Conservation (phyloP, 1,284 basidiomycete genomes). For the Athelia psychrophila region DNA sequence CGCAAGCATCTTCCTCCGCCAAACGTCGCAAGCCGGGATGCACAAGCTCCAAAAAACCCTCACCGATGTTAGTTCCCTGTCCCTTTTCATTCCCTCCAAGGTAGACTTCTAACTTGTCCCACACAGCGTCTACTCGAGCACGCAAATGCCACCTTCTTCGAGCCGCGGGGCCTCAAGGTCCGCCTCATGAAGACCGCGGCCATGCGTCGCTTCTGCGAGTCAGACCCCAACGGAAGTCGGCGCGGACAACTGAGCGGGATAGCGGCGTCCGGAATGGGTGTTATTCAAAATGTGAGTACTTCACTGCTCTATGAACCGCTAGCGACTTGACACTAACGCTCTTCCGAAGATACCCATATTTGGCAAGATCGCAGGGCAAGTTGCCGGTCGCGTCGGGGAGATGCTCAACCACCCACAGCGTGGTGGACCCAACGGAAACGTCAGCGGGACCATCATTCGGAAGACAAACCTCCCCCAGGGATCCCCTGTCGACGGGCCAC, state of each 20-base stretch:
- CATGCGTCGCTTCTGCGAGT: conserved; percentile 10
- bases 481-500: neutral
- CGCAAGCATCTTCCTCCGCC: conserved; percentile 9
- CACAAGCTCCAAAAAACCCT: conserved; percentile 13
- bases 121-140: conserved; percentile 9
- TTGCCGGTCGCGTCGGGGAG: no score
- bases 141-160: conserved; percentile 14
- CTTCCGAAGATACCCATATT: neutral
- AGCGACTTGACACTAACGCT: neutral
- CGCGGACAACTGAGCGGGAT: neutral
- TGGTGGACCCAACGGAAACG: neutral
- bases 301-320: neutral
- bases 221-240: neutral
- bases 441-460: neutral
- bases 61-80: conserved; percentile 8
- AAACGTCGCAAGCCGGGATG: conserved; percentile 8
- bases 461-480: neutral
- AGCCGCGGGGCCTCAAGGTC: conserved; percentile 13
- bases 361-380: neutral
- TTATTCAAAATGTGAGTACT: neutral
- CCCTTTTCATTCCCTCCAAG: neutral
- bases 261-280: neutral
- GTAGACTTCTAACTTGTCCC: neutral
- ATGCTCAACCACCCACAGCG: neutral
- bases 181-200: conserved; percentile 14